Evolutionary conservation across 2,329 filamentous ascomycete species (phyloP), one percentile per base, ranked within the genome.

Genomic region (Tolypocladium nubicola): DNA sequence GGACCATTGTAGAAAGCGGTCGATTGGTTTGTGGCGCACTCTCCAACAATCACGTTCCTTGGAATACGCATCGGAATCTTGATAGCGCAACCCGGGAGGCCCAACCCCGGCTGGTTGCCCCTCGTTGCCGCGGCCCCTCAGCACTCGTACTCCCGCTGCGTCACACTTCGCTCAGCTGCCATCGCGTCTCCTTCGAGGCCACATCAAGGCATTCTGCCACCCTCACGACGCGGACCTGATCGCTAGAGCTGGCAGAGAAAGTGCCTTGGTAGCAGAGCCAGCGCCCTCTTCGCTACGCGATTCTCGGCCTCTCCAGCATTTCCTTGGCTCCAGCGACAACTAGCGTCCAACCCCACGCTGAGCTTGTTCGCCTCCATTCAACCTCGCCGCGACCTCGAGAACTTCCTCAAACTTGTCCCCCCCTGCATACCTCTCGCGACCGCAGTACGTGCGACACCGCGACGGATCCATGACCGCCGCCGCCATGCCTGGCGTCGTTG

Each of bases 401-500:
- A 23, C 43, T 47, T 16, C 35, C 23, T 16, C 23, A 11, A 21
- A 23, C n/a, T 21, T 1, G 4, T 10, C 23, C 23, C 16, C 23
- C 26, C 14, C n/a, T 14, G 45, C 45, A 19, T 16, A 47, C 7
- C 23, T 14, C 23, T 23, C 23, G 43, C 43, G 23, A 47, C 45
- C 30, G 26, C 45, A 30, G 23, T n/a, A 30, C 45, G 45, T 9
- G 45, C 14, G 26, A 49, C 45, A 33, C 26, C 13, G 14, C 13
- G n/a, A 33, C 16, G 7, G 23, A 49, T n/a, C 3, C 53, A 35
- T 55, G 56, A 39, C 53, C 5, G 39, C 53, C 49, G 33, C 50
- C 49, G 45, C 45, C 56, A 61, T 76, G 73, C 69, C 74, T 39
- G 67, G 64, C 55, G 65, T 67, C 60, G 68, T 69, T 54, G 68